Conservation (phyloP, 176 grass and related monocot species). For the Oryza punctata region DNA sequence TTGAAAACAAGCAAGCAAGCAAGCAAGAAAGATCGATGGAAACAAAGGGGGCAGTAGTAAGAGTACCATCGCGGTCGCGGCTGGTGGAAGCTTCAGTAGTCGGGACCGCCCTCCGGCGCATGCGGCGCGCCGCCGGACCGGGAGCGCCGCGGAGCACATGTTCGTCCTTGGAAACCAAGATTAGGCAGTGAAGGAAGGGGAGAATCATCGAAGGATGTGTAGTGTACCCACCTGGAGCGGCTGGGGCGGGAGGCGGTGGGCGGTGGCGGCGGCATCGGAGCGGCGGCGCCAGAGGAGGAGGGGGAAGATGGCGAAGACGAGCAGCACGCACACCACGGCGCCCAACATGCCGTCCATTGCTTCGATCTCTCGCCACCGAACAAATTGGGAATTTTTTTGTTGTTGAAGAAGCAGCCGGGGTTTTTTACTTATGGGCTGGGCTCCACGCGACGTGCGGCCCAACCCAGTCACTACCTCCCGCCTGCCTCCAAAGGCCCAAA, state of each 20-base stretch:
- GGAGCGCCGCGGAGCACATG: conserved; percentile 55
- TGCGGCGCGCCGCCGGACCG: conserved; percentile 55
- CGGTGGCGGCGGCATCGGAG: conserved; percentile 39
- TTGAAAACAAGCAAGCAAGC: background rate
- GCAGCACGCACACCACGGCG: conserved; percentile 57
- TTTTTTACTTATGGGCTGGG: no score
- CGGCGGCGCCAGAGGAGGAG: conserved; percentile 83
- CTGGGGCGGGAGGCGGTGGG: conserved; percentile 55
- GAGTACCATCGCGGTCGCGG: conserved; percentile 35
- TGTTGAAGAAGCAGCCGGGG: no score
- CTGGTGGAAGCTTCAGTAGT: conserved; percentile 65
- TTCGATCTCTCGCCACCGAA: no score
- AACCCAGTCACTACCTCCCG: no score
- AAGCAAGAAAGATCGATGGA: background rate
- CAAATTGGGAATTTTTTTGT: no score
- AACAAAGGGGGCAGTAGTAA: background rate
- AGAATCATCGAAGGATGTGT: background rate
- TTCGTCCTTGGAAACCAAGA: conserved; percentile 49
- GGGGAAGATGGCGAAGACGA: conserved; percentile 61
- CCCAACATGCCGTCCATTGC: conserved; percentile 42
- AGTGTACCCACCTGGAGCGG: conserved; percentile 55
- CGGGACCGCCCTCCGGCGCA: conserved; percentile 63
- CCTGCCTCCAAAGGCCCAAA: no score
- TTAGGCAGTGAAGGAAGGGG: background rate
- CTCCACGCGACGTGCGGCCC: no score